Conservation (phyloP, 2,329 filamentous ascomycete genomes). For the Colletotrichum higginsianum region DNA sequence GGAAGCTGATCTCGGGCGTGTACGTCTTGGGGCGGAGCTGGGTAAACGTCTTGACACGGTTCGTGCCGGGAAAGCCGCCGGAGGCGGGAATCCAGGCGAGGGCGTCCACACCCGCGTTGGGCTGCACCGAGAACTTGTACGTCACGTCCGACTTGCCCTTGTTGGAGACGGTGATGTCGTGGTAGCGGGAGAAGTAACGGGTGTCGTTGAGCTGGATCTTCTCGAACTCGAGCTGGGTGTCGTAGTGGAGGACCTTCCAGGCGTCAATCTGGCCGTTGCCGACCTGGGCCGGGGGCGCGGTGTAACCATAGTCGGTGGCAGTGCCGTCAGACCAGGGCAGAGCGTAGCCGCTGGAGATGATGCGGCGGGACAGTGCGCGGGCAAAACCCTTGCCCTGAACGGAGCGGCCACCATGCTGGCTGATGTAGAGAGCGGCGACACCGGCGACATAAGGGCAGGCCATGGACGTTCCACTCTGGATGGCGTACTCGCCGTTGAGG, state of each 20-base stretch:
- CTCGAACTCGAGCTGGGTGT: constrained; percentile 55
- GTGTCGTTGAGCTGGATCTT: constrained; percentile 63
- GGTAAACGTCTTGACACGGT: constrained; percentile 44
- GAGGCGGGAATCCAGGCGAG: constrained; percentile 40
- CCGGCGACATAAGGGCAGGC: constrained; percentile 60
- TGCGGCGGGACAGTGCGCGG: constrained; percentile 49
- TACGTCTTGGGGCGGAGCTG: constrained; percentile 45
- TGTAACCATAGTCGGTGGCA: constrained; percentile 44
- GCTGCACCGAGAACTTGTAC: constrained; percentile 51
- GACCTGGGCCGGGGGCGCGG: constrained; percentile 55
- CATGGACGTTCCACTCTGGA: constrained; percentile 64
- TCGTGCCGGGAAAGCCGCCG: constrained; percentile 3
- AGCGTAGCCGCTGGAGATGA: constrained; percentile 53
- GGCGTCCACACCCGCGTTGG: constrained; percentile 56
- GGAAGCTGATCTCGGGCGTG: constrained; percentile 40
- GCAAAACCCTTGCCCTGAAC: constrained; percentile 51
- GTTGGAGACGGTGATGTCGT: constrained; percentile 54
- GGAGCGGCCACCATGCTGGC: constrained; percentile 49
- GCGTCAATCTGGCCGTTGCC: constrained; percentile 61
- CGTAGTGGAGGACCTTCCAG: constrained; percentile 57
- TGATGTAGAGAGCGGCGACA: constrained; percentile 53
- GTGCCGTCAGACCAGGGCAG: constrained; percentile 51
- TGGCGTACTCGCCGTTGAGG: constrained; percentile 56
- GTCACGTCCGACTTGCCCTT: constrained; percentile 51
- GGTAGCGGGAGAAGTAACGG: constrained; percentile 52